These are phyloP conservation scores for Backusella sp. DNA, from an alignment of 192 early-diverging fungal species.

Conservation along the genomic window DNA sequence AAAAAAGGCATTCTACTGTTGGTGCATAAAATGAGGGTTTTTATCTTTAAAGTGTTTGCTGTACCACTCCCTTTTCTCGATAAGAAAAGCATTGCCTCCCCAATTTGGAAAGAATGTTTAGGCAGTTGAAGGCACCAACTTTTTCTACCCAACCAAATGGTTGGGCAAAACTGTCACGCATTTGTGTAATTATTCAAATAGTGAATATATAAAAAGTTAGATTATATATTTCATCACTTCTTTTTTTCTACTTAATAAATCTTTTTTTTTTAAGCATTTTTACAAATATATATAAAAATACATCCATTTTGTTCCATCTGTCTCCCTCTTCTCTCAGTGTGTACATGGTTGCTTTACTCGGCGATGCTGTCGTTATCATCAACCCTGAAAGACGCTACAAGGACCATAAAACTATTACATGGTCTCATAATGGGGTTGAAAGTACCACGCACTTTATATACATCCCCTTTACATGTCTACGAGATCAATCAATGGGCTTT, in stretches of 20 bases:
- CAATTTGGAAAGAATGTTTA: too few species aligned
- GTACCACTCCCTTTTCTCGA: too few species aligned
- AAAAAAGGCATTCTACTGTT: too few species aligned
- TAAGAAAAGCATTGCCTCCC: too few species aligned
- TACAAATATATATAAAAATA: background rate
- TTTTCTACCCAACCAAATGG: background rate
- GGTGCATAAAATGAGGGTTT: too few species aligned
- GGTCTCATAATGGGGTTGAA: background rate
- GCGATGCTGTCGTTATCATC: background rate
- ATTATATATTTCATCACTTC: background rate
- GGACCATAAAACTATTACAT: background rate
- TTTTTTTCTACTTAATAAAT: background rate
- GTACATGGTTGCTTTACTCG: slow-evolving; percentile 5
- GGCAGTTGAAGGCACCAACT: background rate
- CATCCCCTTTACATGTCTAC: background rate
- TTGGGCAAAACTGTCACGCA: background rate
- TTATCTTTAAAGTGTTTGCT: too few species aligned
- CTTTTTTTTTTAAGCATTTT: background rate
- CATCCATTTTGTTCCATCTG: background rate
- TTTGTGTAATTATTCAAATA: background rate
- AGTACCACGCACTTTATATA: background rate
- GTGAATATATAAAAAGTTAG: background rate
- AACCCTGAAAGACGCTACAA: background rate
- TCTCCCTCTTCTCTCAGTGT: background rate
- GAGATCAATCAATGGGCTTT: background rate